phyloP scores from a whole-genome alignment of 257 asterid genomes.

The Buddleja alternifolia region DNA sequence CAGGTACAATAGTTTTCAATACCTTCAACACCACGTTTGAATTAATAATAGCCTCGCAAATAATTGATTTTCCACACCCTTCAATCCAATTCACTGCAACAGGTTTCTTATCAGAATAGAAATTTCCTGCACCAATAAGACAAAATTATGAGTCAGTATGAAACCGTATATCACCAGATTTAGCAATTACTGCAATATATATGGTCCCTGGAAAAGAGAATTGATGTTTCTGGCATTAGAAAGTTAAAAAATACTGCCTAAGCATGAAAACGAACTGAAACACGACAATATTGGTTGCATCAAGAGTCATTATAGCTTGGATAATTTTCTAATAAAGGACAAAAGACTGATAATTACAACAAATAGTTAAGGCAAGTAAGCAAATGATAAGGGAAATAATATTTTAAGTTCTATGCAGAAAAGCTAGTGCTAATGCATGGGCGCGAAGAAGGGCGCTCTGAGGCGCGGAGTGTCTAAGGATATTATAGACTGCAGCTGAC shows the following conservation, averaged over 20 bases:
- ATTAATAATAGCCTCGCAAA: conserved; percentile 73
- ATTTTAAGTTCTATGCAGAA: neutral
- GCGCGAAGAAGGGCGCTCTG: no score
- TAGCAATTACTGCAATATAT: neutral
- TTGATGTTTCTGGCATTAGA: neutral
- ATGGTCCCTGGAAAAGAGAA: neutral
- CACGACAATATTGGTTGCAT: neutral
- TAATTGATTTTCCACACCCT: conserved; percentile 94
- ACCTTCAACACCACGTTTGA: conserved; percentile 79
- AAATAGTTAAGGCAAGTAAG: neutral
- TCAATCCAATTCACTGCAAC: conserved; percentile 93
- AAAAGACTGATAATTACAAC: no score
- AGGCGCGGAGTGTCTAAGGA: no score
- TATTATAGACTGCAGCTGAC: no score
- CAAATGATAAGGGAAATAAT: neutral
- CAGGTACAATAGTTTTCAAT: conserved; percentile 66
- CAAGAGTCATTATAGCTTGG: conserved; percentile 15
- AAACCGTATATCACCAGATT: neutral
- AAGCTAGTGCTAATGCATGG: neutral
- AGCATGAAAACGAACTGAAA: conserved; percentile 2
- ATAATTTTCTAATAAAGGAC: neutral
- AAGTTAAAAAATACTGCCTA: no score
- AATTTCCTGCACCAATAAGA: conserved; percentile 59
- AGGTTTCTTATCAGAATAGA: conserved; percentile 94
- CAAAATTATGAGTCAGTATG: conserved; percentile 4